Conservation (phyloP, 164 flowering plant genomes). For the Platanus orientalis region DNA sequence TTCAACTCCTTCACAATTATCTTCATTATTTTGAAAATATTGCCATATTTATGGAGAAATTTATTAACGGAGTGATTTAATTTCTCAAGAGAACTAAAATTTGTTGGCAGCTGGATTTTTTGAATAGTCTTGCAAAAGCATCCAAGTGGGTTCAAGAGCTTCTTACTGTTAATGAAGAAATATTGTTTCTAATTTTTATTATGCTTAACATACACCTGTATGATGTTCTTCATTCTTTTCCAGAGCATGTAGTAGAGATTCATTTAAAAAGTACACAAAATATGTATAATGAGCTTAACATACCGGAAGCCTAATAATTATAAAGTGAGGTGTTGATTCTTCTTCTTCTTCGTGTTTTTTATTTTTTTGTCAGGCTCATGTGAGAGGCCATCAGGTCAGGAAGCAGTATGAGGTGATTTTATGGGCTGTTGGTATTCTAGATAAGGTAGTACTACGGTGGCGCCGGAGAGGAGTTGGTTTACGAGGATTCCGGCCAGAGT, state of each 20-base stretch:
- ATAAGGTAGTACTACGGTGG: constrained; percentile 86
- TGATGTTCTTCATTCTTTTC: neutral
- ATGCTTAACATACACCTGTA: neutral
- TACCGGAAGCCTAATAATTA: too few species aligned
- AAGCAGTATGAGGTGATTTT: constrained; percentile 65
- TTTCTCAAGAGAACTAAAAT: too few species aligned
- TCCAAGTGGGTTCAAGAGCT: too few species aligned
- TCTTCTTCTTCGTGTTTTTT: neutral
- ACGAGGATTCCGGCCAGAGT: constrained; percentile 60
- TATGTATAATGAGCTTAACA: neutral
- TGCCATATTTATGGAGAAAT: too few species aligned
- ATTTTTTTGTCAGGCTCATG: constrained; percentile 69
- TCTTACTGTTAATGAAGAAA: too few species aligned
- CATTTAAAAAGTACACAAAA: neutral
- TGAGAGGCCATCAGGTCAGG: constrained; percentile 89
- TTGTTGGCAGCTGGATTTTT: too few species aligned
- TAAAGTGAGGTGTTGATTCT: too few species aligned
- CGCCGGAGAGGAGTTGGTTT: constrained; percentile 82
- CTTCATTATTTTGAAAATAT: too few species aligned
- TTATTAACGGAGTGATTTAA: too few species aligned
- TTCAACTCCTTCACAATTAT: neutral
- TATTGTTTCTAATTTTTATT: neutral
- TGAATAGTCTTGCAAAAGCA: neutral
- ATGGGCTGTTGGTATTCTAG: constrained; percentile 88
- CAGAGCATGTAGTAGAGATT: neutral